Conservation (phyloP, 192 early-diverging fungal genomes). For the Backusella liffmaniae region DNA sequence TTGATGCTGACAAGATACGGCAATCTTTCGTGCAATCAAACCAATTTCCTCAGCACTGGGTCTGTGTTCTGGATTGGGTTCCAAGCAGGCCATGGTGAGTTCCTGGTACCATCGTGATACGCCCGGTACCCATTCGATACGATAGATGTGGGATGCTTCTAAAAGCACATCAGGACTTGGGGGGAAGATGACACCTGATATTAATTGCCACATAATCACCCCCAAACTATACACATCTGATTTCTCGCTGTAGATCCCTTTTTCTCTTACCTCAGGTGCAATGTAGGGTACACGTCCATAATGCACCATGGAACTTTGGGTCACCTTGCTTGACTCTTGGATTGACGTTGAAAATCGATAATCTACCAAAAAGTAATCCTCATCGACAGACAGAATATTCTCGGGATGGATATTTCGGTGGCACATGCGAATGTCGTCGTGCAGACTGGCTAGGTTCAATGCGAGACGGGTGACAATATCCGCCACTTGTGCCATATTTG, state of each 20-base stretch:
- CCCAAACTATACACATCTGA: constrained; percentile 28
- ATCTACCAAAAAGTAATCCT: constrained; percentile 30
- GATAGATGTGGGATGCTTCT: constrained; percentile 16
- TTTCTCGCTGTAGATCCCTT: constrained; percentile 26
- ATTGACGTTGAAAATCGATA: constrained; percentile 32
- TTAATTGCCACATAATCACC: constrained; percentile 35
- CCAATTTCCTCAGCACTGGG: constrained; percentile 28
- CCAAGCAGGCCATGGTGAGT: constrained; percentile 25
- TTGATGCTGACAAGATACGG: neutral
- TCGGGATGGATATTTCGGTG: constrained; percentile 33
- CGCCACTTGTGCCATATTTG: constrained; percentile 12
- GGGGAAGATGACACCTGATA: constrained; percentile 26
- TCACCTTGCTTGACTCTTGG: constrained; percentile 25
- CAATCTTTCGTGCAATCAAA: constrained; percentile 19
- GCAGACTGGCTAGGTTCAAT: constrained; percentile 29
- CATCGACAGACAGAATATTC: constrained; percentile 28
- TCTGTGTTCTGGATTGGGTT: constrained; percentile 25
- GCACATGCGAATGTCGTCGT: constrained; percentile 34
- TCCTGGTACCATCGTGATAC: constrained; percentile 33
- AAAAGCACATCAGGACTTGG: constrained; percentile 22
- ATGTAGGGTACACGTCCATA: constrained; percentile 34
- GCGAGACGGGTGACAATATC: constrained; percentile 29
- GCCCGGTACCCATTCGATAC: constrained; percentile 31
- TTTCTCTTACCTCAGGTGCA: constrained; percentile 27
- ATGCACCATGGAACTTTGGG: constrained; percentile 24